phyloP scores from a whole-genome alignment of 2,329 filamentous ascomycete genomes.

The Pyricularia pennisetigena region DNA sequence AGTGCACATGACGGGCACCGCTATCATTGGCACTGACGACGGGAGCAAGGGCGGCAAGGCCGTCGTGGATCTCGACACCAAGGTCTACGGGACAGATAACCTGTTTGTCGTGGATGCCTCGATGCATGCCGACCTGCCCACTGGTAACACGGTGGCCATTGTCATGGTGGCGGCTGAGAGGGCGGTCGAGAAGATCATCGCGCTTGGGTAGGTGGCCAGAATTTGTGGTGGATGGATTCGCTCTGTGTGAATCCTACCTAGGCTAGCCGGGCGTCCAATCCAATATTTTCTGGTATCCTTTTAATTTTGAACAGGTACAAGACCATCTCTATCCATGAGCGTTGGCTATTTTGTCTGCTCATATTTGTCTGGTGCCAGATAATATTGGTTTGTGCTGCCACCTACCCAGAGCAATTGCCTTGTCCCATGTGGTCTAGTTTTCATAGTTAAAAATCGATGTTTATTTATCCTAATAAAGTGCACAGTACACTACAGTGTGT shows the following conservation, averaged over 20 bases:
- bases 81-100: conserved; percentile 59
- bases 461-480: too few species aligned
- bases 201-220: background rate
- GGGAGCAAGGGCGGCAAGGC: conserved; percentile 42
- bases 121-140: conserved; percentile 60
- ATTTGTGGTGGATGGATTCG: background rate
- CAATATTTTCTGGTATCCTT: background rate
- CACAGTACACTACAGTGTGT: background rate
- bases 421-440: too few species aligned
- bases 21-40: conserved; percentile 49
- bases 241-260: background rate
- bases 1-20: conserved; percentile 32
- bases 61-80: conserved; percentile 53
- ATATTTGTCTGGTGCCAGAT: too few species aligned
- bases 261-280: background rate
- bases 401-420: too few species aligned
- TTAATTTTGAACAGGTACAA: too few species aligned
- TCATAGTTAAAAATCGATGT: too few species aligned
- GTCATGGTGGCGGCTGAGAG: conserved; percentile 54
- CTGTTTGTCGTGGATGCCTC: conserved; percentile 59
- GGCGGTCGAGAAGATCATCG: background rate
- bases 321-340: background rate
- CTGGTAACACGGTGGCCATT: conserved; percentile 57
- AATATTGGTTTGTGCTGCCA: too few species aligned
- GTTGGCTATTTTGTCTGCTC: too few species aligned